phyloP scores from a whole-genome alignment of 306 rosid genomes.

The Castanea crenata region DNA sequence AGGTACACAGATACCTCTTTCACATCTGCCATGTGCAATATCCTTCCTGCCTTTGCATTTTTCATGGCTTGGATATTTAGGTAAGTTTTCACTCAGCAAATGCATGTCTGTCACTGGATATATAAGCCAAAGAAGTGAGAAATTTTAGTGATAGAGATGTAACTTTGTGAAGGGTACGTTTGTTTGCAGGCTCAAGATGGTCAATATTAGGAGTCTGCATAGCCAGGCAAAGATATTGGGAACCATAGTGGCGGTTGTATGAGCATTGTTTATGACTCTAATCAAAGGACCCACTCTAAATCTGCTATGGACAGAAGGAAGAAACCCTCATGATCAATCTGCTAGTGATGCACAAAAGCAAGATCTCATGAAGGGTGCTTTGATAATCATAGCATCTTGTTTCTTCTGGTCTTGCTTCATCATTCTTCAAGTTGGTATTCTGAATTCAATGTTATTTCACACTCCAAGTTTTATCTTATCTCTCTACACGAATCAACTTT shows the following conservation, averaged over 20 bases:
- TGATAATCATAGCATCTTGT: slow-evolving; percentile 40
- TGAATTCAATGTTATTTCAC: not conserved
- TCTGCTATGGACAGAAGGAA: slow-evolving; percentile 33
- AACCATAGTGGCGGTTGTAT: slow-evolving; percentile 40
- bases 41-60: slow-evolving; percentile 57
- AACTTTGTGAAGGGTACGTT: not conserved
- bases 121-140: too few relatives aligned
- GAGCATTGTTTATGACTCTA: slow-evolving; percentile 50
- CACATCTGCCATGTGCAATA: slow-evolving; percentile 49
- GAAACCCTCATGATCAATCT: slow-evolving; percentile 14
- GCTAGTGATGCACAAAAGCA: slow-evolving; percentile 19
- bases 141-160: not conserved
- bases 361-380: slow-evolving; percentile 42
- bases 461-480: not conserved
- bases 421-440: slow-evolving; percentile 40
- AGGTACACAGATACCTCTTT: slow-evolving; percentile 52
- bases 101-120: not conserved
- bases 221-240: slow-evolving; percentile 48
- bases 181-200: slow-evolving; percentile 48
- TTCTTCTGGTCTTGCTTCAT: slow-evolving; percentile 45
- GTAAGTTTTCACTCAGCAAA: not conserved
- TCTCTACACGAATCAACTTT: not conserved
- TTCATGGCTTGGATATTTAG: slow-evolving; percentile 47
- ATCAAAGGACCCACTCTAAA: slow-evolving; percentile 31
- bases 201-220: slow-evolving; percentile 29